Evolutionary conservation across 305 asterid species (phyloP), one percentile per base, ranked within the genome.

Genomic region (Plantago lanceolata): DNA sequence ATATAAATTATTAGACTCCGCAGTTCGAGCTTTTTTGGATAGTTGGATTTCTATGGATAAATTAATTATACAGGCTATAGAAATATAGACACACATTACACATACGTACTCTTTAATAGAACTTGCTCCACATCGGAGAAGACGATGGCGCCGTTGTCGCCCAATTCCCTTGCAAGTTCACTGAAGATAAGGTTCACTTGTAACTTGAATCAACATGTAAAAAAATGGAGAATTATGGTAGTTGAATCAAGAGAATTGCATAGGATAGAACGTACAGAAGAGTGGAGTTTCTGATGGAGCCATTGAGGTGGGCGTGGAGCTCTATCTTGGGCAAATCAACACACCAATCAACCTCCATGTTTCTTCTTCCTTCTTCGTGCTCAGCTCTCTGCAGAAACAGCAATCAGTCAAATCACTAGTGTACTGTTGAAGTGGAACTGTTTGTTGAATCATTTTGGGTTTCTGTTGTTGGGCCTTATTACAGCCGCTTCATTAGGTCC

Each of bases 281-380:
- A 73, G 96, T 92, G 64, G 95, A 74, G 76, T 85, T 86, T 67
- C 98, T 72, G 59, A 92, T 81, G 64, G 98, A 92, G 71, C 98
- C 98, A 76, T 89, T 86, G 48, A 92, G 96, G 80, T 92, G 98
- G 21, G 98, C 96, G 57, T 92, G 96, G 5, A 92, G 68, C 71
- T 89, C 98, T 68, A 89, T 76, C 75, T 92, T 89, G 5, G 96
- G 98, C 78, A 90, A 78, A 78, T 80, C 68, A 59, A 70, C 76
- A 73, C 84, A 85, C 94, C 96, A 85, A 61, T 86, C 85, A 87
- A 78, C 48, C 35, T 61, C 43, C 65, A 76, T 68, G 49, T 43
- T 40, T 71, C 21, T 21, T 61, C 48, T 65, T 54, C 74, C 50
- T 19, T 68, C 52, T 49, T n/a, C 59, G 0, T 31, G 35, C 35